Conservation (phyloP, 768 basidiomycete species). For the Fomitopsis serialis region DNA sequence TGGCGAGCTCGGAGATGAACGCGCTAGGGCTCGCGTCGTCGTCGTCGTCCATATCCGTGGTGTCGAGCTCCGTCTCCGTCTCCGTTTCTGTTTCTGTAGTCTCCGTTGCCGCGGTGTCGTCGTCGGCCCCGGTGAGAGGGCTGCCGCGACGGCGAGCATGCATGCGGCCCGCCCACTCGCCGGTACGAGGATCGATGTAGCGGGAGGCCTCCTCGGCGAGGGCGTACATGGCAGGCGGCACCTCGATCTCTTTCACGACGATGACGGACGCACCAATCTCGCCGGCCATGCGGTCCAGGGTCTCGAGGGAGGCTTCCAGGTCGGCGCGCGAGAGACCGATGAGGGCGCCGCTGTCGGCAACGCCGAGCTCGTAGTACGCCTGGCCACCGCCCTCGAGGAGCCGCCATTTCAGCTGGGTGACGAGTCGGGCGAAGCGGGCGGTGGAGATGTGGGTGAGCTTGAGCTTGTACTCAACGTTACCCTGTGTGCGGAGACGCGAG, state of each 20-base stretch:
- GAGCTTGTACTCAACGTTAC: constrained; percentile 93
- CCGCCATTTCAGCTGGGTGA: constrained; percentile 96
- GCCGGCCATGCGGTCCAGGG: constrained; percentile 90
- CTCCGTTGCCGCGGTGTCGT: constrained; percentile 14
- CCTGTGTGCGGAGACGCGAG: constrained; percentile 32
- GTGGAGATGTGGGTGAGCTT: constrained; percentile 78
- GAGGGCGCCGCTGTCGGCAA: constrained; percentile 84
- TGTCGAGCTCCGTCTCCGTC: constrained; percentile 33
- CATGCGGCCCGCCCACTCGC: constrained; percentile 30
- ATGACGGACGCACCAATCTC: constrained; percentile 92
- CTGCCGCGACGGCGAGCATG: constrained; percentile 20
- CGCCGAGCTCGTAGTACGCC: constrained; percentile 51
- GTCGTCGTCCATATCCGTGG: constrained; percentile 33
- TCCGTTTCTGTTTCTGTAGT: constrained; percentile 32
- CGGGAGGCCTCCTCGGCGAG: constrained; percentile 28
- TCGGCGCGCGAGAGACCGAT: constrained; percentile 72
- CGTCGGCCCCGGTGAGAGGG: background rate
- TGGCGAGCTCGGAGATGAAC: constrained; percentile 7
- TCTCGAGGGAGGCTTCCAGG: constrained; percentile 77
- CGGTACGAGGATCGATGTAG: constrained; percentile 29
- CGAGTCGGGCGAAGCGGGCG: constrained; percentile 74
- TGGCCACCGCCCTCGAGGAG: constrained; percentile 51
- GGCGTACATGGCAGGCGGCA: constrained; percentile 47
- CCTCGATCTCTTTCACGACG: constrained; percentile 83
- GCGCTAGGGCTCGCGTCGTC: constrained; percentile 1